A percentile compares a stretch with the other conserved stretches of the same genome.
Evolutionary conservation across 257 asterid species (phyloP).

Genomic region (Solanum arcanum): DNA sequence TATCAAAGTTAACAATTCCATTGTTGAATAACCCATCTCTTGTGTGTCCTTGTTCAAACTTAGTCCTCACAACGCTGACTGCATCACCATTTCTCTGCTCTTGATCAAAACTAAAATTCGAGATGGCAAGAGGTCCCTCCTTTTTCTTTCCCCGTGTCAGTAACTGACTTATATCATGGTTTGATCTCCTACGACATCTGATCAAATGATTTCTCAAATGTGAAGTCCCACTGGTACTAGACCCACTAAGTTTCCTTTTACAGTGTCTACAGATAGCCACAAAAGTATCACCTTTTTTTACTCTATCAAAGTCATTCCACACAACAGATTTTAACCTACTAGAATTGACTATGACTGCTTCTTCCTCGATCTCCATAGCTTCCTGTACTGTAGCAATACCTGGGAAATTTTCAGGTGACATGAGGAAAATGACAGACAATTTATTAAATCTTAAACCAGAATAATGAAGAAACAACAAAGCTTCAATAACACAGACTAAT

Average conservation of each 20-base stretch:
- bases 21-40: slow-evolving; percentile 23
- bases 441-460: background rate
- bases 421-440: background rate
- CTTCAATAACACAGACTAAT: background rate
- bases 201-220: slow-evolving; percentile 87
- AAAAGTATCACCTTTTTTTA: slow-evolving; percentile 68
- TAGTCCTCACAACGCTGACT: slow-evolving; percentile 39
- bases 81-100: slow-evolving; percentile 37
- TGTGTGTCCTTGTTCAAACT: slow-evolving; percentile 20
- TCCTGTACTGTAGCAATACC: background rate
- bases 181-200: slow-evolving; percentile 67
- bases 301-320: slow-evolving; percentile 95
- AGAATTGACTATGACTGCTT: slow-evolving; percentile 56
- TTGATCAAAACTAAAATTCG: slow-evolving; percentile 32
- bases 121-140: slow-evolving; percentile 37
- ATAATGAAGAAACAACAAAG: background rate
- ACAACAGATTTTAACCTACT: slow-evolving; percentile 83
- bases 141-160: slow-evolving; percentile 66
- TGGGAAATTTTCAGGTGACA: background rate
- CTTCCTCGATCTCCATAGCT: slow-evolving; percentile 71
- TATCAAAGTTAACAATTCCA: slow-evolving; percentile 42
- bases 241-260: slow-evolving; percentile 83
- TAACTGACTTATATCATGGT: slow-evolving; percentile 50
- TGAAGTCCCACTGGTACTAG: slow-evolving; percentile 94
- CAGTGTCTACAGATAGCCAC: slow-evolving; percentile 83